Conservation (phyloP, 768 basidiomycete genomes). For the Phanerodontia chrysosporium region DNA sequence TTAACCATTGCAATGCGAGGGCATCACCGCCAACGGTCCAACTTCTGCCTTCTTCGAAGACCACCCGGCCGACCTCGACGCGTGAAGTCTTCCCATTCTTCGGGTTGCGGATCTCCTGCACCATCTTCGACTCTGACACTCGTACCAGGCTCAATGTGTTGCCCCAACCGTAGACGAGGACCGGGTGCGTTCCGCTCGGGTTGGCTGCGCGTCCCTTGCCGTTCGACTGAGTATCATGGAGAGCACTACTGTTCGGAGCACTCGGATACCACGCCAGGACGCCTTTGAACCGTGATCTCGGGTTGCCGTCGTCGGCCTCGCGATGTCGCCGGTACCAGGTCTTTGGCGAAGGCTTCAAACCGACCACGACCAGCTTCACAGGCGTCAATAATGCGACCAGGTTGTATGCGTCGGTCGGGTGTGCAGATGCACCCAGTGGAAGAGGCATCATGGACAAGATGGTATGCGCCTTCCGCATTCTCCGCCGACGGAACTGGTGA, state of each 20-base stretch:
- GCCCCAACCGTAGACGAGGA: slow-evolving; percentile 87
- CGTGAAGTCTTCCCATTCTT: slow-evolving; percentile 58
- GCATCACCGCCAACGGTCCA: slow-evolving; percentile 64
- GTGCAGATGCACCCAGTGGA: slow-evolving; percentile 69
- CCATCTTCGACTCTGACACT: slow-evolving; percentile 55
- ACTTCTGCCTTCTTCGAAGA: slow-evolving; percentile 54
- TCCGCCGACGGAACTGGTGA: slow-evolving; percentile 40
- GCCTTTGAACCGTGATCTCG: slow-evolving; percentile 50
- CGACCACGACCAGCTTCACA: slow-evolving; percentile 88
- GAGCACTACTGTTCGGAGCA: slow-evolving; percentile 25
- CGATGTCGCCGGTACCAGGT: slow-evolving; percentile 86
- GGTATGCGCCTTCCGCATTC: slow-evolving; percentile 48
- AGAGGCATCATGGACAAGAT: slow-evolving; percentile 79
- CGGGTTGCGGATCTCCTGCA: slow-evolving; percentile 44
- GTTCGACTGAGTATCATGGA: slow-evolving; percentile 17
- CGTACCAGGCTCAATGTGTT: slow-evolving; percentile 57
- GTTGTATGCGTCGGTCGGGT: slow-evolving; percentile 76
- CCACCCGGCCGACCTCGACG: slow-evolving; percentile 60
- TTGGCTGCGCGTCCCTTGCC: slow-evolving; percentile 14
- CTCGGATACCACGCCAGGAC: slow-evolving; percentile 83
- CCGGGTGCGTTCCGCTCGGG: slow-evolving; percentile 42
- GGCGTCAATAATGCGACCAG: slow-evolving; percentile 86
- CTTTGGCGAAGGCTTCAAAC: slow-evolving; percentile 84
- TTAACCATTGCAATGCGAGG: slow-evolving; percentile 83
- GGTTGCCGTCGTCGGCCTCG: slow-evolving; percentile 40